phyloP scores from a whole-genome alignment of 768 basidiomycete genomes.

The Trametes cinnabarina region DNA sequence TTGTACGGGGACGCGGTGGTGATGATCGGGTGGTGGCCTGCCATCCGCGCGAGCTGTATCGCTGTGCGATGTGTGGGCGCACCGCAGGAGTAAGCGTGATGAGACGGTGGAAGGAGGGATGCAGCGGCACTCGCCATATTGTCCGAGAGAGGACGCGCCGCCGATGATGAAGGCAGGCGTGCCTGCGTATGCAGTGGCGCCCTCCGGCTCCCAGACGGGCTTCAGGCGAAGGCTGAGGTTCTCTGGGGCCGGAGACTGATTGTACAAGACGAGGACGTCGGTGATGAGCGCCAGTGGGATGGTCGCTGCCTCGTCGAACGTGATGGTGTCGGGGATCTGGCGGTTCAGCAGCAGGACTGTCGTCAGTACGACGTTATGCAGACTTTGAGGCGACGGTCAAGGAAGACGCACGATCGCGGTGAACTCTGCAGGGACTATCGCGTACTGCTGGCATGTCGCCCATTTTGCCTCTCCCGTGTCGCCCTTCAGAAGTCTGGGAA shows the following conservation, averaged over 20 bases:
- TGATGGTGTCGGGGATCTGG: conserved; percentile 29
- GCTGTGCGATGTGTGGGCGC: conserved; percentile 10
- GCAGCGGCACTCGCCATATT: conserved; percentile 17
- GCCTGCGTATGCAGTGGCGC: conserved; percentile 17
- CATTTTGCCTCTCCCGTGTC: conserved; percentile 7
- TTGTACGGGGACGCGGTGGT: conserved; percentile 29
- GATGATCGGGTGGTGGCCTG: conserved; percentile 31
- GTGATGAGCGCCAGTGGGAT: conserved; percentile 33
- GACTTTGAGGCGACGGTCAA: too few species aligned
- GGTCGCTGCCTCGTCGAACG: conserved; percentile 32
- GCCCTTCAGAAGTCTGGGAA: conserved; percentile 24
- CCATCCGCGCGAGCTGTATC: conserved; percentile 28
- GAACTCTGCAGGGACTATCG: conserved; percentile 12
- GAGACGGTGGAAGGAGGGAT: neutral
- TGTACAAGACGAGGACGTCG: conserved; percentile 31
- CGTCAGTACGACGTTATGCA: too few species aligned
- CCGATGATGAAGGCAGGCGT: conserved; percentile 27
- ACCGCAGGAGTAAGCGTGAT: neutral
- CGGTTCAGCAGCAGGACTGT: neutral
- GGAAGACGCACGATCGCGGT: conserved; percentile 20
- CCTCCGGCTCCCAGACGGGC: conserved; percentile 20
- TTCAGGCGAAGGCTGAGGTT: neutral
- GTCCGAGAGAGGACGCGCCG: conserved; percentile 29
- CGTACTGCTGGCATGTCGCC: conserved; percentile 21
- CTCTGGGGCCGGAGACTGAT: neutral